A percentile compares a stretch with the other conserved stretches of the same genome.
Conservation (phyloP, 1,284 basidiomycete species). For the Heliocybe sulcata region DNA sequence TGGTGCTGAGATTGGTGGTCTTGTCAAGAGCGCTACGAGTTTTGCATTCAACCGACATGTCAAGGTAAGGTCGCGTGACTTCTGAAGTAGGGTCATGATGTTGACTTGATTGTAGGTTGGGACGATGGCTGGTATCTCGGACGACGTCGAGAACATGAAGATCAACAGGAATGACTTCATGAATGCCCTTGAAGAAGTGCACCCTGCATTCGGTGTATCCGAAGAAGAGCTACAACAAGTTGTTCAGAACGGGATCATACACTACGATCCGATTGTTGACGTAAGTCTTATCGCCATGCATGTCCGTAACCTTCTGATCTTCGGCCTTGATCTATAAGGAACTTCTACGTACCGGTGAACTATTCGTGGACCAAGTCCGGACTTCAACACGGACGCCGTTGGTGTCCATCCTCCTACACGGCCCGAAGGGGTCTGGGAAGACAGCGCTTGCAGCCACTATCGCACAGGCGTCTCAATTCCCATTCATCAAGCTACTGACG, state of each 20-base stretch:
- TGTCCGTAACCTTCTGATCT: slow-evolving; percentile 9
- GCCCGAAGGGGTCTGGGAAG: slow-evolving; percentile 89
- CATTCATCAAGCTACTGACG: slow-evolving; percentile 97
- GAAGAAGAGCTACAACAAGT: slow-evolving; percentile 95
- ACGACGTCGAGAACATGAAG: slow-evolving; percentile 90
- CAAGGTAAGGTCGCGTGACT: slow-evolving; percentile 42
- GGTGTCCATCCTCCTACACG: slow-evolving; percentile 88
- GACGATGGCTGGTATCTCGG: slow-evolving; percentile 92
- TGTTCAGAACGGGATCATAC: slow-evolving; percentile 96
- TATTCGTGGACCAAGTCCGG: slow-evolving; percentile 95
- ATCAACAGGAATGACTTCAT: slow-evolving; percentile 89
- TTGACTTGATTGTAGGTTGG: too few relatives aligned
- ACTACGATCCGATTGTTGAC: slow-evolving; percentile 73
- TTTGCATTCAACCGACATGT: slow-evolving; percentile 98
- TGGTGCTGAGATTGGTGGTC: slow-evolving; percentile 92
- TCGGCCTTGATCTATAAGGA: slow-evolving; percentile 40
- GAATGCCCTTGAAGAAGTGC: slow-evolving; percentile 91
- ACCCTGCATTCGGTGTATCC: slow-evolving; percentile 95
- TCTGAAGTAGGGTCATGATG: neutral
- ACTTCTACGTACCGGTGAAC: slow-evolving; percentile 82
- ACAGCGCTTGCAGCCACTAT: slow-evolving; percentile 95
- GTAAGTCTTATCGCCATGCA: slow-evolving; percentile 34
- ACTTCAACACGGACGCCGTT: slow-evolving; percentile 87
- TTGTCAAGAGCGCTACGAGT: slow-evolving; percentile 97
- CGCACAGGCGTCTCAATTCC: slow-evolving; percentile 88